Conservation (phyloP, 1,139 yeast genomes). For the Candida smagusa region DNA sequence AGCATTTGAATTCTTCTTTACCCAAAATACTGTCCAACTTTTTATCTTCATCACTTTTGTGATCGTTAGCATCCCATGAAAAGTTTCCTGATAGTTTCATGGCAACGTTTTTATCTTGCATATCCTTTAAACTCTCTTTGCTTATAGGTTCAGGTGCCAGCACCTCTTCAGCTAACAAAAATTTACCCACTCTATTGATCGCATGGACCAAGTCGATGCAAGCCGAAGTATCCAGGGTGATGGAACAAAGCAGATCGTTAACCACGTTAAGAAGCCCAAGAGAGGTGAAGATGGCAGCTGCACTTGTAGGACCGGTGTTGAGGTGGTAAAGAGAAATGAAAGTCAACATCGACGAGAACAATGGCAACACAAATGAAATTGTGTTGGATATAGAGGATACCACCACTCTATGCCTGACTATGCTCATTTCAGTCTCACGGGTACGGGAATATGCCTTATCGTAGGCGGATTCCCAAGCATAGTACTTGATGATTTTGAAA, state of each 20-base stretch:
- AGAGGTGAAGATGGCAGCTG: conserved; percentile 76
- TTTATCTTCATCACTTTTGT: conserved; percentile 6
- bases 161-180: conserved; percentile 28
- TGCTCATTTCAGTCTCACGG: conserved; percentile 48
- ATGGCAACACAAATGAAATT: conserved; percentile 57
- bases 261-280: conserved; percentile 67
- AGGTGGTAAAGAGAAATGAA: conserved; percentile 66
- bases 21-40: neutral
- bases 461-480: conserved; percentile 68
- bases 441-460: conserved; percentile 39
- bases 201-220: conserved; percentile 70
- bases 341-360: conserved; percentile 66
- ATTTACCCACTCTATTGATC: conserved; percentile 53
- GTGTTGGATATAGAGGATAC: conserved; percentile 55
- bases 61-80: conserved; percentile 55
- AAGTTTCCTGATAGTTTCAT: conserved; percentile 56
- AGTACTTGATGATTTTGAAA: conserved; percentile 65
- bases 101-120: conserved; percentile 30
- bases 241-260: conserved; percentile 48
- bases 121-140: conserved; percentile 12
- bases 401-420: conserved; percentile 54
- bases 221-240: conserved; percentile 68
- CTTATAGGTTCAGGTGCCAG: conserved; percentile 2
- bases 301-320: conserved; percentile 37
- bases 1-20: conserved; percentile 5